These are phyloP conservation scores for Penicillium paradoxum DNA, from an alignment of 495 filamentous ascomycete species.

Conservation along the genomic window DNA sequence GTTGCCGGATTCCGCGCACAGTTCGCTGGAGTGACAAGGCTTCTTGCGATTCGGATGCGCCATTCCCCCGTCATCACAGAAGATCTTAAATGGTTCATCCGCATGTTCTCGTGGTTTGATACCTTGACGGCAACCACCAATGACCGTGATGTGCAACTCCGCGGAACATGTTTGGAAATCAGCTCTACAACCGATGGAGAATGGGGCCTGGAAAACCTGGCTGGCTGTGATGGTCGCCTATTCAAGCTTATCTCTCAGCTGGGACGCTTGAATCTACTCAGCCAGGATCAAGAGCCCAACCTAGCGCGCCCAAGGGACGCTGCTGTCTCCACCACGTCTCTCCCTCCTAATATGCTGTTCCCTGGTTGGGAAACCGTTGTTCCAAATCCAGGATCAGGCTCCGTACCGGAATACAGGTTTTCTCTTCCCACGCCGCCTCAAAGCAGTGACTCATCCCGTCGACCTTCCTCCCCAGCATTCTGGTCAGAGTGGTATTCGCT, in stretches of 20 bases:
- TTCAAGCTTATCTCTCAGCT: conserved; percentile 75
- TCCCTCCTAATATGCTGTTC: conserved; percentile 39
- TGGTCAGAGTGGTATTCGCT: conserved; percentile 84
- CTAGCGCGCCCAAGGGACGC: conserved; percentile 26
- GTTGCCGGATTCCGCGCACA: conserved; percentile 90
- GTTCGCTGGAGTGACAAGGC: conserved; percentile 89
- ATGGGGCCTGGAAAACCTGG: conserved; percentile 77
- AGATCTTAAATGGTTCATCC: conserved; percentile 85
- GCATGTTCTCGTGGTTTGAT: conserved; percentile 95
- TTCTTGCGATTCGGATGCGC: conserved; percentile 71
- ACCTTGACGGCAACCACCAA: conserved; percentile 92
- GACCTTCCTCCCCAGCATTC: conserved; percentile 51
- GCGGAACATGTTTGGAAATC: conserved; percentile 62
- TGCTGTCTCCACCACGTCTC: conserved; percentile 27
- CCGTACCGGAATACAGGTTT: conserved; percentile 19
- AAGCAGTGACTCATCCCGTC: conserved; percentile 19
- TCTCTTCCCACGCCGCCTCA: conserved; percentile 28
- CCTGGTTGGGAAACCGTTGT: conserved; percentile 19
- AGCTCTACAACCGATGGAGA: conserved; percentile 62
- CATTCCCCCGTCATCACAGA: conserved; percentile 53
- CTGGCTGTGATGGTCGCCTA: conserved; percentile 77
- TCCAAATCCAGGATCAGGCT: conserved; percentile 1
- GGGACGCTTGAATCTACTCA: conserved; percentile 83
- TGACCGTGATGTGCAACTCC: conserved; percentile 84
- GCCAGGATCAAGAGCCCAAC: conserved; percentile 60